These are phyloP conservation scores for Manihot esculenta DNA, from an alignment of 441 rosid species.

Conservation along the genomic window DNA sequence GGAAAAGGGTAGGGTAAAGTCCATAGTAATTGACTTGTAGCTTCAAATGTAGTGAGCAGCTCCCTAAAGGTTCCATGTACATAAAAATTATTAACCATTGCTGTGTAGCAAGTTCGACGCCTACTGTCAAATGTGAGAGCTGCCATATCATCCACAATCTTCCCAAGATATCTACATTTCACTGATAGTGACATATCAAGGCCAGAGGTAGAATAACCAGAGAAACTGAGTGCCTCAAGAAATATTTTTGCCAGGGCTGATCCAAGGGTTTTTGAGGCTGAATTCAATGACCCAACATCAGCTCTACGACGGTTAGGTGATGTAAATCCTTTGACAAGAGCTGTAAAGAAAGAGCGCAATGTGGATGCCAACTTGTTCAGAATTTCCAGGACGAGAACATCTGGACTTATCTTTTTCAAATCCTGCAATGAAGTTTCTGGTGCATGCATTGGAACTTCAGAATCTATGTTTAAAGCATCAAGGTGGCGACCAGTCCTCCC, in stretches of 20 bases:
- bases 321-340: slow-evolving; percentile 92
- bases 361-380: slow-evolving; percentile 77
- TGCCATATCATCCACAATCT: slow-evolving; percentile 85
- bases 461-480: slow-evolving; percentile 72
- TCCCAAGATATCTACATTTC: slow-evolving; percentile 93
- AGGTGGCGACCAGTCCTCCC: slow-evolving; percentile 87
- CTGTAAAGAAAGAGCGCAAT: slow-evolving; percentile 71
- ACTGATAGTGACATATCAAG: slow-evolving; percentile 62
- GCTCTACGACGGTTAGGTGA: slow-evolving; percentile 93
- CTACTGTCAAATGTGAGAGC: slow-evolving; percentile 80
- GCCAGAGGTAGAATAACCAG: slow-evolving; percentile 67
- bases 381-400: slow-evolving; percentile 65
- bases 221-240: slow-evolving; percentile 81
- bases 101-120: slow-evolving; percentile 76
- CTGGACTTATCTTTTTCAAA: slow-evolving; percentile 77
- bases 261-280: slow-evolving; percentile 89
- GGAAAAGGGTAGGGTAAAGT: slow-evolving; percentile 57
- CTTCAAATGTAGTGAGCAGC: slow-evolving; percentile 92
- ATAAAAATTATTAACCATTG: slow-evolving; percentile 87
- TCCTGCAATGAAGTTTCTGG: slow-evolving; percentile 66
- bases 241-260: slow-evolving; percentile 80
- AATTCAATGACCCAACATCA: slow-evolving; percentile 70
- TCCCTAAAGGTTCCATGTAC: slow-evolving; percentile 91
- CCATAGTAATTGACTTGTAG: slow-evolving; percentile 93
- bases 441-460: slow-evolving; percentile 55